A percentile compares a stretch with the other conserved stretches of the same genome.
phyloP scores from a whole-genome alignment of 345 rosid genomes.

The Trapa bicornis region DNA sequence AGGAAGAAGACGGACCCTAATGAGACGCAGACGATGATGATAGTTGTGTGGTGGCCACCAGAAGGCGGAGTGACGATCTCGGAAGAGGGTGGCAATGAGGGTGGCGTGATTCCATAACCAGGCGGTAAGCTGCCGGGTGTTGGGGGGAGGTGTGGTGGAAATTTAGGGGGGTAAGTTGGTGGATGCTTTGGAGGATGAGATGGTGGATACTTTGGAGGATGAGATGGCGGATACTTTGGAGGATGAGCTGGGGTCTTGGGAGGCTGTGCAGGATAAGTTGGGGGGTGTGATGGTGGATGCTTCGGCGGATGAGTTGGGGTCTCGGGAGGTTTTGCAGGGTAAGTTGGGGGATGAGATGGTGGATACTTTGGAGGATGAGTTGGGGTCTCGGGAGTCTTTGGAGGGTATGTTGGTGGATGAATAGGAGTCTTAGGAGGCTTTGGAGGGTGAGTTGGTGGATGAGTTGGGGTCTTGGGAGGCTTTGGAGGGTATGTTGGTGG shows the following conservation, averaged over 20 bases:
- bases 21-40: slow-evolving; percentile 19
- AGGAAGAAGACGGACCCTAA: slow-evolving; percentile 20
- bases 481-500: slow-evolving; percentile 4
- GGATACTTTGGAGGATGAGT: slow-evolving; percentile 4
- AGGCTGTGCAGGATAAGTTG: not conserved
- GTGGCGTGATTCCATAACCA: slow-evolving; percentile 2
- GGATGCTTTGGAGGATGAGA: slow-evolving; percentile 1
- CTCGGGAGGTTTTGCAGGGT: slow-evolving; percentile 8
- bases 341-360: slow-evolving; percentile 1
- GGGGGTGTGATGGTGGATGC: slow-evolving; percentile 1
- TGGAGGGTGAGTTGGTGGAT: slow-evolving; percentile 3
- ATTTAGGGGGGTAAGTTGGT: slow-evolving; percentile 3
- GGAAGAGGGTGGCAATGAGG: slow-evolving; percentile 4
- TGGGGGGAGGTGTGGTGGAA: slow-evolving; percentile 9
- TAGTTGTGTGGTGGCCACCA: slow-evolving; percentile 14
- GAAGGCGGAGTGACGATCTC: slow-evolving; percentile 8
- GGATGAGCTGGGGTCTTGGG: not conserved
- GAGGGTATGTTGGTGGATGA: slow-evolving; percentile 3
- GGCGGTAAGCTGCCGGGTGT: slow-evolving; percentile 2
- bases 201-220: slow-evolving; percentile 10
- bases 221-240: not conserved
- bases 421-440: not conserved
- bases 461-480: not conserved
- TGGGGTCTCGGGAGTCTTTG: slow-evolving; percentile 1
- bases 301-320: slow-evolving; percentile 6